Evolutionary conservation across 2,329 filamentous ascomycete genomes (phyloP), one percentile per base, ranked within the genome.

Genomic region (Penicillium hordei): DNA sequence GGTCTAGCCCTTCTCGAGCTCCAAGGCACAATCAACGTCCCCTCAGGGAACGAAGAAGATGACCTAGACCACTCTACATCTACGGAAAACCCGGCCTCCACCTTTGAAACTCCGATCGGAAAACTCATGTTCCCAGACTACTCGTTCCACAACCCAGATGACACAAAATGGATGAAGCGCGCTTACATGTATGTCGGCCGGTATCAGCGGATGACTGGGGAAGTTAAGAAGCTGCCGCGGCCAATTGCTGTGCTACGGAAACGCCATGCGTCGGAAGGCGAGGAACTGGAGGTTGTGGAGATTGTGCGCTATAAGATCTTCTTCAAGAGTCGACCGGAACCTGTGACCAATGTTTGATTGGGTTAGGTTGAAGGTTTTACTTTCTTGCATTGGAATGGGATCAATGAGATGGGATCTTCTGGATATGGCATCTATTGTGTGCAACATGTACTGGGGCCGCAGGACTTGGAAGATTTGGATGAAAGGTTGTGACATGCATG

Each of bases 1-100:
- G 94, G 94, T 50, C 84, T 97, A 40, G 93, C 93, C 19, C 82
- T 99, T 45, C 81, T 99, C 57, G 94, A 97, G 77, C 85, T 99
- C 15, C 94, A 99, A 79, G 94, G 93, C 60, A 91, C 86, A 15
- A 88, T 99, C 76, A 93, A 95, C 74, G 80, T 92, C 1, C 87
- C 91, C 8, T 62, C 76, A 31, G 66, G 63, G n/a, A 60, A 69
- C 9, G 54, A 56, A 36, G 34, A 68, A 27, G 65, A 71, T n/a
- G 63, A 72, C 27, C 61, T 71, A 23, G 48, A 70, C 5, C 60
- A 75, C 36, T 39, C 51, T 19, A 49, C 61, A 13, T 29, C 56
- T 25, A 46, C 15, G 19, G 33, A 58, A 9, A 56, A 65, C 52
- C 10, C 59, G 48, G 43, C 60, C 3, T 46, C 60, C 17, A 53